Evolutionary conservation across 768 basidiomycete genomes (phyloP).

Genomic region (Serpula lacrymans): DNA sequence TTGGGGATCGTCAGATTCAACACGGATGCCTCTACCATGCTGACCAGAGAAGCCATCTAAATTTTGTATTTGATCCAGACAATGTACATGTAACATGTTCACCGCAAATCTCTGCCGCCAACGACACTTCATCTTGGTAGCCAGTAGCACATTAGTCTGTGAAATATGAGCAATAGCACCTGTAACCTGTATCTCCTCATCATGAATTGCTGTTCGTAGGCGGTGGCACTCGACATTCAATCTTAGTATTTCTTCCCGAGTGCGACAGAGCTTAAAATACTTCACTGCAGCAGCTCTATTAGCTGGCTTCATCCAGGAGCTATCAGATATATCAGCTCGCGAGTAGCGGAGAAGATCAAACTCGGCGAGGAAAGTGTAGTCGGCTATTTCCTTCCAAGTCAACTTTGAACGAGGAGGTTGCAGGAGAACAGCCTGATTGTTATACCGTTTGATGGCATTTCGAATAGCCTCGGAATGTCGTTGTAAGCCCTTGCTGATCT

Average conservation of each 20-base stretch:
- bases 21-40: neutral
- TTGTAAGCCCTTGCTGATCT: slow-evolving; percentile 28
- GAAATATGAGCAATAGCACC: neutral
- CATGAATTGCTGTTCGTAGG: slow-evolving; percentile 12
- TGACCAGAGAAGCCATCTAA: neutral
- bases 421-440: slow-evolving; percentile 15
- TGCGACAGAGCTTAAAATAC: slow-evolving; percentile 20
- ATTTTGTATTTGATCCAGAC: slow-evolving; percentile 1
- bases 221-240: slow-evolving; percentile 22
- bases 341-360: slow-evolving; percentile 15
- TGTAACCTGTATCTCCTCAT: slow-evolving; percentile 14
- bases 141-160: neutral
- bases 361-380: slow-evolving; percentile 14
- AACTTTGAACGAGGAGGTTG: slow-evolving; percentile 13
- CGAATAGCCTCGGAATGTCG: slow-evolving; percentile 21
- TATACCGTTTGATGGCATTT: slow-evolving; percentile 24
- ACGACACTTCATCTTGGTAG: neutral
- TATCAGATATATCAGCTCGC: slow-evolving; percentile 16
- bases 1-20: no score
- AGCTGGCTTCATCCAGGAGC: slow-evolving; percentile 18
- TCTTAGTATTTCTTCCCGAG: slow-evolving; percentile 22
- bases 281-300: slow-evolving; percentile 16
- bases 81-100: neutral
- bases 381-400: slow-evolving; percentile 12
- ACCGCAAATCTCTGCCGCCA: neutral